Evolutionary conservation across 1,139 yeast species (phyloP).

Genomic region (Candida sanyaensis): DNA sequence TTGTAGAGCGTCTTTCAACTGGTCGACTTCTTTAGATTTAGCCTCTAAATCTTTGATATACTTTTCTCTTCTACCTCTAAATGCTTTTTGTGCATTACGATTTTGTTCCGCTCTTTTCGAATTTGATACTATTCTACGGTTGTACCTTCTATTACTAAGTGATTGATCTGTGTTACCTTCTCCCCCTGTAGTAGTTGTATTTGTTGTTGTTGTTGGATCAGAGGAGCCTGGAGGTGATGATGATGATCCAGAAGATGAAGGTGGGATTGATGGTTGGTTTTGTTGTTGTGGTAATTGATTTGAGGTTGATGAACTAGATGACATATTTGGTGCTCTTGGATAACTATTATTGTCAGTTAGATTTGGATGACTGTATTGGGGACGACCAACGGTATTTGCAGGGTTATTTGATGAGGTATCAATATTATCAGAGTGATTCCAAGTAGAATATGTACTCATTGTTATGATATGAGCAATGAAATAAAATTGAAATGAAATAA

Average conservation of each 20-base stretch:
- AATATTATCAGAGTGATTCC: no score
- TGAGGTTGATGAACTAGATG: neutral
- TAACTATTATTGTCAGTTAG: neutral
- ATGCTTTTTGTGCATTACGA: constrained; percentile 86
- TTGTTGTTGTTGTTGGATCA: no score
- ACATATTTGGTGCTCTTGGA: neutral
- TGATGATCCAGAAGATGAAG: neutral
- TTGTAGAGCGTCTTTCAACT: constrained; percentile 61
- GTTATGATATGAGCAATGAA: no score
- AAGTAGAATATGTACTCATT: no score
- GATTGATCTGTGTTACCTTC: neutral
- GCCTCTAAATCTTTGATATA: constrained; percentile 76
- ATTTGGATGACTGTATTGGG: constrained; percentile 1
- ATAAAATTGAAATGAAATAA: no score
- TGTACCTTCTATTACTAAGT: constrained; percentile 10
- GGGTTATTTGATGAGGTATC: no score
- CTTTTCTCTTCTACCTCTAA: constrained; percentile 76
- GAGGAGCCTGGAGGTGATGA: neutral
- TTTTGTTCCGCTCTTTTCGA: constrained; percentile 89
- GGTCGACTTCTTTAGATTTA: constrained; percentile 62
- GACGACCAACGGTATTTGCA: no score
- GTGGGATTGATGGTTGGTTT: neutral
- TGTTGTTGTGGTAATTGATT: neutral
- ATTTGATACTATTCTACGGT: constrained; percentile 48
- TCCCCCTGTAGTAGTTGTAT: neutral